Evolutionary conservation across 2,329 filamentous ascomycete genomes (phyloP).

Genomic region (Cladophialophora bantiana): DNA sequence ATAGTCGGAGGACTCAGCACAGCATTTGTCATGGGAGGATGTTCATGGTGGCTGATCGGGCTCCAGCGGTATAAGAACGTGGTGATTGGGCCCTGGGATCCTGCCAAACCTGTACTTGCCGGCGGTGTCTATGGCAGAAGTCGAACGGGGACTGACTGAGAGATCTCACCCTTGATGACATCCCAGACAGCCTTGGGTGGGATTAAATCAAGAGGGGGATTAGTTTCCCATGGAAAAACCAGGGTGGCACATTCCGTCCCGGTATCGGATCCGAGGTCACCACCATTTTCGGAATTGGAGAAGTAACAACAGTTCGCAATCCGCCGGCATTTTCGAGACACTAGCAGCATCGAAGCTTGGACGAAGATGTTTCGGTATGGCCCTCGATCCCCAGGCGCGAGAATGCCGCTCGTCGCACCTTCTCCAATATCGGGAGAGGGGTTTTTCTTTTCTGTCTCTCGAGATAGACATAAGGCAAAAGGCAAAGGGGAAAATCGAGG

Average conservation of each 20-base stretch:
- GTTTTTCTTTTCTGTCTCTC: not conserved
- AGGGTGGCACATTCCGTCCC: conserved; percentile 21
- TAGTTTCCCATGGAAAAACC: not conserved
- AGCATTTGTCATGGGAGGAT: conserved; percentile 83
- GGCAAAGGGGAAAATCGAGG: not conserved
- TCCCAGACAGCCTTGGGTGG: not conserved
- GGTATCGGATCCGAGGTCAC: conserved; percentile 9
- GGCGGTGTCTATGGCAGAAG: conserved; percentile 37
- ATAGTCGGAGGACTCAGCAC: conserved; percentile 77
- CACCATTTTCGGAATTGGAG: not conserved
- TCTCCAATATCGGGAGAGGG: conserved; percentile 14
- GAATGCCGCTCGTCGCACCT: conserved; percentile 4
- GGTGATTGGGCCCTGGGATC: conserved; percentile 97
- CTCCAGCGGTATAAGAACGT: conserved; percentile 99
- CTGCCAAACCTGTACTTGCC: conserved; percentile 72
- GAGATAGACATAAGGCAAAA: not conserved
- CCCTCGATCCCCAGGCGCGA: not conserved
- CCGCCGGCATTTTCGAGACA: not conserved
- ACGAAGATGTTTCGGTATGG: not conserved
- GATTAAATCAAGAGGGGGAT: not conserved
- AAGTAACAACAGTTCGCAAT: not conserved
- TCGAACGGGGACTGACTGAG: conserved; percentile 35
- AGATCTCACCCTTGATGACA: not conserved
- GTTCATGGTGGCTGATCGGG: conserved; percentile 97
- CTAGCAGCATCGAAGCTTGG: not conserved